These are phyloP conservation scores for Phialophora tarda DNA, from an alignment of 2,329 filamentous ascomycete species.

Conservation along the genomic window DNA sequence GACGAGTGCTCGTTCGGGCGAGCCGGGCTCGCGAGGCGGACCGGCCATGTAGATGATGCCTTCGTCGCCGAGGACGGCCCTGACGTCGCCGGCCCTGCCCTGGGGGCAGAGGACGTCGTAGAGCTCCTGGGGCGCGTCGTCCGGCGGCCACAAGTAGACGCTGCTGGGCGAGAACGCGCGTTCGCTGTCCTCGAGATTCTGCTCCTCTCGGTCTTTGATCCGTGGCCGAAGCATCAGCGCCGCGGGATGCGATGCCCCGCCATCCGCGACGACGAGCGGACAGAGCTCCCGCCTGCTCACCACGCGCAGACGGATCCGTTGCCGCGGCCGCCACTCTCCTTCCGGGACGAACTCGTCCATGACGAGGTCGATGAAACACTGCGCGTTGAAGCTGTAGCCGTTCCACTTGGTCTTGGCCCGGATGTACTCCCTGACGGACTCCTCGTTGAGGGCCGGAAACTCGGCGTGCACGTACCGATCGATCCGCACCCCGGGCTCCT, in stretches of 20 bases:
- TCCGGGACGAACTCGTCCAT: conserved; percentile 46
- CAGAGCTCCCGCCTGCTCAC: conserved; percentile 51
- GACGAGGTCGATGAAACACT: conserved; percentile 52
- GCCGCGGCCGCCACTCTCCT: conserved; percentile 42
- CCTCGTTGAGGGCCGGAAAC: conserved; percentile 42
- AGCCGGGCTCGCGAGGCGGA: conserved; percentile 34
- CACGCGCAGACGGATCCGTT: conserved; percentile 51
- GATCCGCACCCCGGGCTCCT: conserved; percentile 47
- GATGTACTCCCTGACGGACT: conserved; percentile 48
- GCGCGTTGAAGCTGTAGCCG: conserved; percentile 49
- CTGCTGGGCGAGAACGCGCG: conserved; percentile 49
- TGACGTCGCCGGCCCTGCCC: conserved; percentile 43
- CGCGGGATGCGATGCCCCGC: conserved; percentile 33
- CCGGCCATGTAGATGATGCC: conserved; percentile 50
- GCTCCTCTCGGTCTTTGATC: conserved; percentile 40
- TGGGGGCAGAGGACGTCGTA: conserved; percentile 49
- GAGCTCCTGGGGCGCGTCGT: conserved; percentile 48
- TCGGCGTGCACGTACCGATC: conserved; percentile 49
- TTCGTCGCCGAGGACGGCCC: conserved; percentile 48
- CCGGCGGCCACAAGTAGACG: conserved; percentile 50
- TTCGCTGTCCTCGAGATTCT: conserved; percentile 45
- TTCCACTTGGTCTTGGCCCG: conserved; percentile 53
- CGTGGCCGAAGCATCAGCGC: conserved; percentile 42
- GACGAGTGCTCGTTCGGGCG: conserved; percentile 44
- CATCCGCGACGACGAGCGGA: conserved; percentile 46